Base-by-base conservation (phyloP, 2,329 filamentous ascomycete genomes). In the Ophiosphaerella narmari region DNA sequence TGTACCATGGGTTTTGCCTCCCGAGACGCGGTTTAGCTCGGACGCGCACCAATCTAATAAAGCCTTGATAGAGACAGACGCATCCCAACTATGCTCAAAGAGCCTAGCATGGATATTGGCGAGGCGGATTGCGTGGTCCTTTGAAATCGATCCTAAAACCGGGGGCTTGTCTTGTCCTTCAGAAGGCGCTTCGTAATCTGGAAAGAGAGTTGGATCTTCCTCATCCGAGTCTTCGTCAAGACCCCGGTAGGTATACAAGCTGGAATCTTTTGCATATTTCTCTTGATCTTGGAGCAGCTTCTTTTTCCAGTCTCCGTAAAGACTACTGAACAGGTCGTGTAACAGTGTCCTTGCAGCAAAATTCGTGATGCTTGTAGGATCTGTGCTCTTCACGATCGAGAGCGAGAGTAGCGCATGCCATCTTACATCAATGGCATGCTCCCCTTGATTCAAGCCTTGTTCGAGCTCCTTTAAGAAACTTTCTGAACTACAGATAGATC, bases 221-320 rank as follows among this genome's bases (percentile, higher is more conserved):
- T 88, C 83, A 55, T 87, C 82, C 61, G 89, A 87, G 48, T 95
- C 88, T 57, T 90, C 85, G 40, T 92, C 88, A 34, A 86, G 87
- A 29, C 92, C 93, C 55, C 86, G 85, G 75, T 94, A 97, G 16
- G 86, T 87, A 73, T 96, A 99, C 34, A 96, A 74, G 55, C 89
- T 91, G 5, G 83, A 85, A 54, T 88, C 89, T 24, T 84, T 82
- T 14, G 89, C 87, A 59, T 89, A 86, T 39, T 89, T 84, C 62
- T 86, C 85, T 62, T 90, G 88, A 57, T 97, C 92, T 16, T 85
- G 79, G 45, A 87, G 83, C 2, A 96, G 82, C 66, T 88, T 87
- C 43, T 83, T 82, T 60, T 85, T 89, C 92, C 93, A 99, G 43
- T 91, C 82, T 13, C 85, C 76, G 65, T 92, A 96, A 64, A 95